These are phyloP conservation scores for Fusarium verrucosum DNA, from an alignment of 2,329 filamentous ascomycete species.

Conservation along the genomic window DNA sequence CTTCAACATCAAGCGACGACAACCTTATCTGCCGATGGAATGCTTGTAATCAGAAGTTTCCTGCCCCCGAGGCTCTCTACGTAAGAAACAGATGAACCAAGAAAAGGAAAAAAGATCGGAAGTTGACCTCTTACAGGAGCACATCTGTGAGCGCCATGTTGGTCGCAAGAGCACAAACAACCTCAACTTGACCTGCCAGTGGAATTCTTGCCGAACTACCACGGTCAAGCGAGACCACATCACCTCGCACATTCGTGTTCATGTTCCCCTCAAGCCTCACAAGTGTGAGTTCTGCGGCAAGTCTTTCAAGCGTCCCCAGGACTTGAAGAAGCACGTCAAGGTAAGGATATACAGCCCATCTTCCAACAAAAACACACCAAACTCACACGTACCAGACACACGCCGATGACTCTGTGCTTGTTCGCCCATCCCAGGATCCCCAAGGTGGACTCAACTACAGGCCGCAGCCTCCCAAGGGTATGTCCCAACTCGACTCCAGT, in stretches of 20 bases:
- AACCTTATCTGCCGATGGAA: conserved; percentile 70
- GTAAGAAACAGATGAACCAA: conserved; percentile 53
- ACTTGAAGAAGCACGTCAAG: conserved; percentile 99
- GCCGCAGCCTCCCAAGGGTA: conserved; percentile 63
- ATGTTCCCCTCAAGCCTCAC: conserved; percentile 98
- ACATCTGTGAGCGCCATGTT: conserved; percentile 98
- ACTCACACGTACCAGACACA: conserved; percentile 69
- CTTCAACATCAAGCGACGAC: conserved; percentile 57
- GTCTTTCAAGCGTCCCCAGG: conserved; percentile 98
- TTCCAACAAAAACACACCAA: background rate
- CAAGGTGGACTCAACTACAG: conserved; percentile 66
- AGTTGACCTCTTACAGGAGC: conserved; percentile 70
- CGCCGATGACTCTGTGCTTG: conserved; percentile 87
- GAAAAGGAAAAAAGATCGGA: background rate
- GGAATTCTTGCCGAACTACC: conserved; percentile 94
- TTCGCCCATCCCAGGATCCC: conserved; percentile 62
- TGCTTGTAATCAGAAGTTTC: conserved; percentile 67
- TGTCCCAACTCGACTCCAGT: conserved; percentile 44
- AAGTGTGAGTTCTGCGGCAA: conserved; percentile 99
- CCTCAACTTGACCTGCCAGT: conserved; percentile 94
- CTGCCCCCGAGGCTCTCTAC: conserved; percentile 66
- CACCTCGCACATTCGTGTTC: conserved; percentile 97
- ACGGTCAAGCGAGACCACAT: conserved; percentile 99
- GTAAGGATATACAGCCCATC: conserved; percentile 48
- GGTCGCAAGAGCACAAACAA: conserved; percentile 99